Evolutionary conservation across 2,329 filamentous ascomycete genomes (phyloP).

Genomic region (Cercospora sesami): DNA sequence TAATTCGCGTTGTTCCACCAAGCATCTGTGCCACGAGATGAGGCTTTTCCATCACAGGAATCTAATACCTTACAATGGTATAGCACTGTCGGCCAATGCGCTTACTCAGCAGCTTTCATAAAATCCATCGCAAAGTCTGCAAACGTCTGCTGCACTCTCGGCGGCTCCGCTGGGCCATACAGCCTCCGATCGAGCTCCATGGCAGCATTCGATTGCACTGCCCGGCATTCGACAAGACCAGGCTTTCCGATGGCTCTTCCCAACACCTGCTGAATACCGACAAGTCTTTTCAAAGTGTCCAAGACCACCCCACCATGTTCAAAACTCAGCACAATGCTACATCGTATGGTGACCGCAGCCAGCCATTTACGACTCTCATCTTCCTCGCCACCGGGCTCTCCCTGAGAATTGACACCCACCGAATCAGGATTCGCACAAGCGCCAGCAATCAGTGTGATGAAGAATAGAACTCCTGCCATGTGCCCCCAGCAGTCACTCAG

Average conservation of each 20-base stretch:
- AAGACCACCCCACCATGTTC: conserved; percentile 35
- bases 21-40: neutral
- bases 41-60: neutral
- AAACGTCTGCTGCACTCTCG: conserved; percentile 20
- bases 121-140: conserved; percentile 25
- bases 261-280: conserved; percentile 33
- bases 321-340: conserved; percentile 37
- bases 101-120: conserved; percentile 6
- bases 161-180: conserved; percentile 15
- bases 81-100: neutral
- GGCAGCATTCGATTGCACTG: neutral
- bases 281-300: conserved; percentile 31
- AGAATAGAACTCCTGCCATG: conserved; percentile 39
- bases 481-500: conserved; percentile 38
- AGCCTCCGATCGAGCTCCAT: neutral
- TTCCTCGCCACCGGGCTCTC: conserved; percentile 25
- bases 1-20: neutral
- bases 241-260: conserved; percentile 16
- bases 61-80: too few species aligned
- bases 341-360: conserved; percentile 37
- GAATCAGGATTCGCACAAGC: conserved; percentile 33
- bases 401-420: conserved; percentile 7
- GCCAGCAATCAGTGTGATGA: conserved; percentile 36
- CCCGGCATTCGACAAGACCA: neutral
- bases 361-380: conserved; percentile 36